phyloP scores from a whole-genome alignment of 2,329 filamentous ascomycete genomes.

The Ceratocystis cacaofunesta region DNA sequence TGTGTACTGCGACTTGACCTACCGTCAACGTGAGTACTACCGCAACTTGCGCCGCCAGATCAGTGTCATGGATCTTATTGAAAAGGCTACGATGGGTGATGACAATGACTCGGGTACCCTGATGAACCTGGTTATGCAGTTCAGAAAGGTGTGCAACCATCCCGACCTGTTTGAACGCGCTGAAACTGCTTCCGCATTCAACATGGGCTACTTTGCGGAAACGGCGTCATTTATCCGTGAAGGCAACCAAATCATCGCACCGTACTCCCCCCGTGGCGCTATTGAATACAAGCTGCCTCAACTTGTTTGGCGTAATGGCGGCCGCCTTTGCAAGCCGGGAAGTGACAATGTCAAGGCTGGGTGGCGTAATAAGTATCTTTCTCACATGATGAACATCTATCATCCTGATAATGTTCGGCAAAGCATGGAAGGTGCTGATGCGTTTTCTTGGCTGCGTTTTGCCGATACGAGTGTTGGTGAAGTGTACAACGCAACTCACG shows the following conservation, averaged over 20 bases:
- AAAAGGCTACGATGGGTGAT: slow-evolving; percentile 87
- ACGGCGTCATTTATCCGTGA: slow-evolving; percentile 91
- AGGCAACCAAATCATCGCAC: slow-evolving; percentile 61
- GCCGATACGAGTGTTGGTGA: slow-evolving; percentile 63
- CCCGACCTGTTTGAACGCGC: slow-evolving; percentile 93
- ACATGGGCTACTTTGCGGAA: slow-evolving; percentile 77
- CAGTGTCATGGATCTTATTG: slow-evolving; percentile 95
- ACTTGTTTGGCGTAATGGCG: slow-evolving; percentile 67
- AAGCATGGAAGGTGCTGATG: slow-evolving; percentile 43
- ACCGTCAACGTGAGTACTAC: slow-evolving; percentile 89
- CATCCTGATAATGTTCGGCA: slow-evolving; percentile 59
- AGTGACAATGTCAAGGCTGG: slow-evolving; percentile 60
- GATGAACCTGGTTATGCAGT: slow-evolving; percentile 99
- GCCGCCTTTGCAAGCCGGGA: slow-evolving; percentile 59
- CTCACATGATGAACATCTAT: slow-evolving; percentile 83
- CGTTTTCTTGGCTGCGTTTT: slow-evolving; percentile 86
- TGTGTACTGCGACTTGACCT: slow-evolving; percentile 91
- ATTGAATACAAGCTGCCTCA: slow-evolving; percentile 76
- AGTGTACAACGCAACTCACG: slow-evolving; percentile 52
- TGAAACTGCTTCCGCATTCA: slow-evolving; percentile 75
- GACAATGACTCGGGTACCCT: slow-evolving; percentile 89
- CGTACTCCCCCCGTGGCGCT: slow-evolving; percentile 73
- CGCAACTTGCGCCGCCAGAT: slow-evolving; percentile 88
- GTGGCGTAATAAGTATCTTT: slow-evolving; percentile 62
- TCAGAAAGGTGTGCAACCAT: slow-evolving; percentile 98